Conservation (phyloP, 345 rosid species). For the Euphorbia lathyris region DNA sequence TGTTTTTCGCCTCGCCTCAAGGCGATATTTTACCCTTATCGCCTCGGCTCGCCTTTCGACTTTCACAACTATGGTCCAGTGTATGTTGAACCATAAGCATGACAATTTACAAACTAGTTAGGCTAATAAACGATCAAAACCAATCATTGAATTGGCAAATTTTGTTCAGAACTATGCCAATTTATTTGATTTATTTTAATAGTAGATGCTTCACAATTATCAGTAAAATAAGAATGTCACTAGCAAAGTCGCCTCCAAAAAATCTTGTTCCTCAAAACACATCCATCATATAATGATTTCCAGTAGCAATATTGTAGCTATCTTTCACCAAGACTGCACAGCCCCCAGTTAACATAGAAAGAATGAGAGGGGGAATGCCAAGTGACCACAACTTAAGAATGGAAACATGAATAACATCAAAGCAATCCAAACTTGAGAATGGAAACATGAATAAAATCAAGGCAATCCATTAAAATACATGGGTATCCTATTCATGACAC, state of each 20-base stretch:
- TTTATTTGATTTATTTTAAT: neutral
- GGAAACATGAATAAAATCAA: neutral
- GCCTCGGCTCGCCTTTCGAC: too few relatives aligned
- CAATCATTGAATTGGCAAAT: neutral
- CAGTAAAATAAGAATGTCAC: neutral
- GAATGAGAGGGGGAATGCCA: neutral
- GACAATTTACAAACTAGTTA: constrained; percentile 2
- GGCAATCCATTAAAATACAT: neutral
- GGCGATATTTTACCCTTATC: too few relatives aligned
- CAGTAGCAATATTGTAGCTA: neutral
- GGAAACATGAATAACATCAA: neutral
- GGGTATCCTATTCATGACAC: neutral
- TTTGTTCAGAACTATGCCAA: neutral
- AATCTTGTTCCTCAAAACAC: neutral
- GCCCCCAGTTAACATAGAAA: neutral
- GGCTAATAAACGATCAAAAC: neutral
- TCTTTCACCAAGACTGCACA: neutral
- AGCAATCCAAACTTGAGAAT: neutral
- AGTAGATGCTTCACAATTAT: neutral
- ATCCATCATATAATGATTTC: neutral
- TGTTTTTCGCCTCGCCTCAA: too few relatives aligned
- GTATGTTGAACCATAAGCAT: neutral
- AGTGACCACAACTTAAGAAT: neutral
- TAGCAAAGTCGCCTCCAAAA: neutral
- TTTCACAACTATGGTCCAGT: too few relatives aligned